Base-by-base conservation (phyloP, 768 basidiomycete genomes). In the Suillus americanus region DNA sequence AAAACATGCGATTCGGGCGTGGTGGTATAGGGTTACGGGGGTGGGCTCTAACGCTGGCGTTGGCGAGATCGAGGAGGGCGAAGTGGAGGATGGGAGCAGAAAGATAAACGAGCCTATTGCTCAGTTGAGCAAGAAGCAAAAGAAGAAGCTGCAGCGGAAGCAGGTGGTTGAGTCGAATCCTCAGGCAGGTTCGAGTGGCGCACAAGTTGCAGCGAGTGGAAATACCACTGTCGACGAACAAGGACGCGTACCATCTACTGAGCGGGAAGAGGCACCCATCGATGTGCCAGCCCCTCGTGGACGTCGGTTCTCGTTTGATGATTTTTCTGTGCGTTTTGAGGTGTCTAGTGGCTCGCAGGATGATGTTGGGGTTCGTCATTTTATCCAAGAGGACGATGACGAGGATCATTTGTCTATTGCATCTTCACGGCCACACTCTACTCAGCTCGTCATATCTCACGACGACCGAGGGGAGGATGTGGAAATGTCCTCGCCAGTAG, bases 11-110 rank as follows among this genome's bases (percentile, higher is more conserved):
- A 62, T 69, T 40, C 61, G 64, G 41, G 67, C 62, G 23, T 68
- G 68, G 63, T 69, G 68, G 68, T 69, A 69, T 65, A 61, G 67
- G 33, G 40, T 54, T 37, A 30, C 55, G 14, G 66, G 46, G 57
- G 60, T 43, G 8, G 59, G 51, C 5, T 64, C 59, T 46, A 62
- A 67, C n/a, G 40, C 35, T 30, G 45, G 40, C n/a, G 59, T 30
- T 30, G 60, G 53, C 7, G 67, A 68, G 40, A 64, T 68, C 23
- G 67, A 68, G 54, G 67, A 68, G 40, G 66, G 66, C 33, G 65
- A 66, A 40, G 63, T 66, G 23, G 62, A 64, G 30, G 65, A 66
- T 23, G 57, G 57, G 28, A 59, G 57, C 40, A 40, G 38, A 12
- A 35, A 63, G 35, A 50, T 41, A 37, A 45, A 40, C 16, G 50